phyloP scores from a whole-genome alignment of 306 rosid species.

The Prunus campanulata region DNA sequence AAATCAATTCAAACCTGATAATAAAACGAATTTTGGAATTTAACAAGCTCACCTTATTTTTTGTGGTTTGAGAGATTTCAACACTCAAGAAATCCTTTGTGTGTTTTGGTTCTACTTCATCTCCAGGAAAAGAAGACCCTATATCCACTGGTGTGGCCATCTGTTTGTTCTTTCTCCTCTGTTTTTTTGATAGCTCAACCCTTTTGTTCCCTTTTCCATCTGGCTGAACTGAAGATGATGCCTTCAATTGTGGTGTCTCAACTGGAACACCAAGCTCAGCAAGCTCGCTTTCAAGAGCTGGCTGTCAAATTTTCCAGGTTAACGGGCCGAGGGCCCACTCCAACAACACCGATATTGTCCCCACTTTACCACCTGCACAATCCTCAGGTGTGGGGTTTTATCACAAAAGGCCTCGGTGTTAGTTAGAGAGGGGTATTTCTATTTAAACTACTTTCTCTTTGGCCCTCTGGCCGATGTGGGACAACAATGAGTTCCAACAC shows the following conservation, averaged over 20 bases:
- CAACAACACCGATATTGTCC: no score
- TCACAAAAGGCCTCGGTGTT: no score
- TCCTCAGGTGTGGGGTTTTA: no score
- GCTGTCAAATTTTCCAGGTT: not conserved
- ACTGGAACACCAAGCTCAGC: constrained; percentile 69
- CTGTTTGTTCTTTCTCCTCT: constrained; percentile 58
- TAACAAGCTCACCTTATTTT: constrained; percentile 48
- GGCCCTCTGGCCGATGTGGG: no score
- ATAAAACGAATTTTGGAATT: not conserved
- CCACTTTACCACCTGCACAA: no score
- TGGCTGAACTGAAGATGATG: constrained; percentile 32
- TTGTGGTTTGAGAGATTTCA: constrained; percentile 33
- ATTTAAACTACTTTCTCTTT: no score
- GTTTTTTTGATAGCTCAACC: constrained; percentile 54
- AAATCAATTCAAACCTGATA: not conserved
- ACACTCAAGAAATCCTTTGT: constrained; percentile 39
- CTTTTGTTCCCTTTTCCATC: constrained; percentile 74
- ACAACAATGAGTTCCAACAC: no score
- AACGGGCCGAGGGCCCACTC: no score
- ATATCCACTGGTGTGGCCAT: constrained; percentile 37
- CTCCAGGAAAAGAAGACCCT: constrained; percentile 36
- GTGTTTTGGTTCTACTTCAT: constrained; percentile 36
- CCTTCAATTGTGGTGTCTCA: constrained; percentile 39
- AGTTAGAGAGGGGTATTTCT: no score
- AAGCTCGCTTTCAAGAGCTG: constrained; percentile 65